Base-by-base conservation (phyloP, 2,329 filamentous ascomycete genomes). In the Cladosporium sphaerospermum region DNA sequence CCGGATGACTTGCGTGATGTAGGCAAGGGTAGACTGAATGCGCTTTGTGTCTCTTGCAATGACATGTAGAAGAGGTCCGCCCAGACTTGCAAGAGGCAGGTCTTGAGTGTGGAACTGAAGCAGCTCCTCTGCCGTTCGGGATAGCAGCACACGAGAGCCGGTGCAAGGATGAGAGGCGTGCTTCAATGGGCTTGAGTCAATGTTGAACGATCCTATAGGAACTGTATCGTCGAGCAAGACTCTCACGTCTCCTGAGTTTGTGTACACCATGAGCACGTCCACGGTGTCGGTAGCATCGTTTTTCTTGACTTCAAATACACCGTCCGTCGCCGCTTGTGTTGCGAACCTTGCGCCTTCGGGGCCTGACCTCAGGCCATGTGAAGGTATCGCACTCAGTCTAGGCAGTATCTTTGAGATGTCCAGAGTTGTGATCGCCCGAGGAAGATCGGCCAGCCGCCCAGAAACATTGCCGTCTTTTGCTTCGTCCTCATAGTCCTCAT, bases 11-110 rank as follows among this genome's bases (percentile, higher is more conserved):
- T 96, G 89, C 53, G 83, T 83, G 42, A 96, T 79, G 65, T 99
- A 97, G 45, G 89, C 79, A 7, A 96, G 73, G 10, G 97, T 71
- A 58, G 93, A 95, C 62, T 96, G 89, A 13, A 97, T 57, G 71
- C 41, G 89, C 0, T 91, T 95, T 4, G 89, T 86, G 63, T 95
- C 95, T 13, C 86, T 89, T 0, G 91, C 86, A 10, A 97, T 77
- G 4, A 96, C 77, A 28, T 91, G 88, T 2, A 97, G 74, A 63
- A 95, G 88, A 53, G 90, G 55, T 3, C 62, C 59, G 16, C 59
- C 56, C 8, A 67, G 54, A n/a, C 54, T 60, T 10, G 56, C 54
- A 8, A 68, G 54, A 18, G 63, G 62, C 2, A 67, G 52, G 33
- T 61, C 57, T 33, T 65, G 41, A n/a, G 57, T 37, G 33, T 52